Evolutionary conservation across 768 basidiomycete genomes (phyloP).

Genomic region (Lyophyllum shimeji): DNA sequence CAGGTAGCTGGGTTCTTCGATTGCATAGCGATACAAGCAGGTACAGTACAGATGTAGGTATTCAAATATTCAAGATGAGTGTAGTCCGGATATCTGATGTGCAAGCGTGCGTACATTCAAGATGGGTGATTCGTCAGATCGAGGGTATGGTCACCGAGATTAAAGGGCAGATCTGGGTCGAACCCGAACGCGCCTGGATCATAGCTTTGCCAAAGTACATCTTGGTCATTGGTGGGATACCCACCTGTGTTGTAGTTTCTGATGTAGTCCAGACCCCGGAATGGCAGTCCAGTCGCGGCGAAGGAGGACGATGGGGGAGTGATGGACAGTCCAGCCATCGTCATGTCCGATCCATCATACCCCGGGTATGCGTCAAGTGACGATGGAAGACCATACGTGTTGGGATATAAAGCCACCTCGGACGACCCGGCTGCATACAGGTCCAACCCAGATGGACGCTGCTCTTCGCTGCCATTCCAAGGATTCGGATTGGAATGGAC

Average conservation of each 20-base stretch:
- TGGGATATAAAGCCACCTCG: constrained; percentile 45
- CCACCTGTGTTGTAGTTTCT: constrained; percentile 68
- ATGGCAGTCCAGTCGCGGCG: constrained; percentile 74
- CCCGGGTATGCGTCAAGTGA: constrained; percentile 40
- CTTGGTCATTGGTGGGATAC: constrained; percentile 46
- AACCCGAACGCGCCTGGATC: constrained; percentile 73
- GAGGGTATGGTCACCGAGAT: constrained; percentile 42
- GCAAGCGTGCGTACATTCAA: constrained; percentile 4
- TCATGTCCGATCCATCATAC: constrained; percentile 41
- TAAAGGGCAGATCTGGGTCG: constrained; percentile 79
- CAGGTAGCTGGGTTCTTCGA: neutral
- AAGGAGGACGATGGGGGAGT: constrained; percentile 66
- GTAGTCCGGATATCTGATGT: neutral
- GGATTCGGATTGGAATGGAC: constrained; percentile 37
- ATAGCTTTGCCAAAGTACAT: constrained; percentile 61
- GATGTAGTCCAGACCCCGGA: constrained; percentile 81
- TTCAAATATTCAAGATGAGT: neutral
- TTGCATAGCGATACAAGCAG: constrained; percentile 14
- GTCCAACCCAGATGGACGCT: constrained; percentile 36
- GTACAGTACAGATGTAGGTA: constrained; percentile 6
- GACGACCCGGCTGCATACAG: constrained; percentile 46
- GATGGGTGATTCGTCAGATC: constrained; percentile 35
- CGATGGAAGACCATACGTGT: constrained; percentile 42
- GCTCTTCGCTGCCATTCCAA: constrained; percentile 46
- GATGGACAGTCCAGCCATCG: constrained; percentile 46